Percentiles rank a stretch among this genome's conserved stretches.
phyloP scores from a whole-genome alignment of 2,329 filamentous ascomycete genomes.

The Periglandula ipomoeae region DNA sequence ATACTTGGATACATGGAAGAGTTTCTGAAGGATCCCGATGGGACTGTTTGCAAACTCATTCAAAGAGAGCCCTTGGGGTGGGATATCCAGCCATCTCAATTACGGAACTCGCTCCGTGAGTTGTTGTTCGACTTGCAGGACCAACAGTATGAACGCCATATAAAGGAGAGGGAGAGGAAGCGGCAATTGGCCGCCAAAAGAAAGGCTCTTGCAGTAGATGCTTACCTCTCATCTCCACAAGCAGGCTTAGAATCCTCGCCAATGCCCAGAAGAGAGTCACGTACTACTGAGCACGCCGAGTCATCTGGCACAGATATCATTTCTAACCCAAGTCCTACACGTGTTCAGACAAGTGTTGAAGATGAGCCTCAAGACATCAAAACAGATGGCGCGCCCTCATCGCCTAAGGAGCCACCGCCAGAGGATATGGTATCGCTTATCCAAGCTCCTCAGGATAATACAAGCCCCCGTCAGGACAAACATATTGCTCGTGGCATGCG shows the following conservation, averaged over 20 bases:
- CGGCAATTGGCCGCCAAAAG: slow-evolving; percentile 20
- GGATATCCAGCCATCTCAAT: slow-evolving; percentile 46
- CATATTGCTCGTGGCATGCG: not conserved
- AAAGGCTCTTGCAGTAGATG: slow-evolving; percentile 3
- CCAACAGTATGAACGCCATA: slow-evolving; percentile 39
- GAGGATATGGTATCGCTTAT: slow-evolving; percentile 11
- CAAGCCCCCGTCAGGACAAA: slow-evolving; percentile 9
- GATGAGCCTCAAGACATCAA: not conserved
- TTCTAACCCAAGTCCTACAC: not conserved
- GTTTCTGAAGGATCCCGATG: slow-evolving; percentile 67
- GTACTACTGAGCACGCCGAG: not conserved
- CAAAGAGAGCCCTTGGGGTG: slow-evolving; percentile 42
- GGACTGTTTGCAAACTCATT: slow-evolving; percentile 59
- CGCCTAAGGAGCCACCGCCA: not conserved
- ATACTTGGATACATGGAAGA: slow-evolving; percentile 75
- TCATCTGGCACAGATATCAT: not conserved
- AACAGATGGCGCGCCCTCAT: not conserved
- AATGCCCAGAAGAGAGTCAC: not conserved
- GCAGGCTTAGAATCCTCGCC: not conserved
- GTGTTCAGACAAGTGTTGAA: too few species aligned
- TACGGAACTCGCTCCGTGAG: slow-evolving; percentile 57
- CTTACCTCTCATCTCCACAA: not conserved
- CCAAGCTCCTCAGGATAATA: slow-evolving; percentile 12
- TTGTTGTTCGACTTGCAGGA: slow-evolving; percentile 55
- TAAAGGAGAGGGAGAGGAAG: slow-evolving; percentile 26